phyloP scores from a whole-genome alignment of 1,284 basidiomycete genomes.

The Trichosporon coremiiforme region DNA sequence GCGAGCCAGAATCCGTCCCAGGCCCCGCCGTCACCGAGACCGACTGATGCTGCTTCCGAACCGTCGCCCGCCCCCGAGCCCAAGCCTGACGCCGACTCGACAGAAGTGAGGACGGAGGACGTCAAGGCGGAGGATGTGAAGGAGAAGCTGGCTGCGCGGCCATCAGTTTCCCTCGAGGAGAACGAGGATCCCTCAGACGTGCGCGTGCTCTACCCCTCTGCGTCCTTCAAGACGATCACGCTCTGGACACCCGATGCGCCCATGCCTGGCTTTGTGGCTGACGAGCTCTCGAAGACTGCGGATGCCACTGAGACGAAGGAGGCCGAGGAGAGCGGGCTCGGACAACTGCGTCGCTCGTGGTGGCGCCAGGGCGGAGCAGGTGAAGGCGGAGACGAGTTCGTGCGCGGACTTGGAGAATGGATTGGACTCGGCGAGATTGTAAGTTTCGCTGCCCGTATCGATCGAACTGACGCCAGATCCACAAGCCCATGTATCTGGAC shows the following conservation, averaged over 20 bases:
- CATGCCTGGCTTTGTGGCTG: slow-evolving; percentile 41
- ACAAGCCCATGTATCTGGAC: slow-evolving; percentile 24
- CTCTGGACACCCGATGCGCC: slow-evolving; percentile 52
- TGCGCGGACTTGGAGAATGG: slow-evolving; percentile 52
- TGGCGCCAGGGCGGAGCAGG: slow-evolving; percentile 51
- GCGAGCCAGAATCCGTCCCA: slow-evolving; percentile 1
- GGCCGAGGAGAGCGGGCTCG: background rate
- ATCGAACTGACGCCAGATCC: slow-evolving; percentile 26
- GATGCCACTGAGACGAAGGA: slow-evolving; percentile 2
- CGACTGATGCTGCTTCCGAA: background rate
- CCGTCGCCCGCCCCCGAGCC: background rate
- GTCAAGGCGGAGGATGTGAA: background rate
- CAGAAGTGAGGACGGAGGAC: background rate
- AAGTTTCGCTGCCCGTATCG: slow-evolving; percentile 27
- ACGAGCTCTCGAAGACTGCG: slow-evolving; percentile 24
- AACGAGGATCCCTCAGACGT: background rate
- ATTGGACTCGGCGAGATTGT: slow-evolving; percentile 49
- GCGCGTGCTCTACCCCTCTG: slow-evolving; percentile 37
- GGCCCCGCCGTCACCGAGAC: background rate
- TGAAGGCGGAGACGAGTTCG: slow-evolving; percentile 53
- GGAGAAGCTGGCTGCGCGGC: no score
- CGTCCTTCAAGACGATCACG: slow-evolving; percentile 40
- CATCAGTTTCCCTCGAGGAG: background rate
- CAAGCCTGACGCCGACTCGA: background rate
- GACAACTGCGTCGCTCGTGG: slow-evolving; percentile 33